phyloP scores from a whole-genome alignment of 1,139 yeast species.

The Saccharomycopsis crataegensis region DNA sequence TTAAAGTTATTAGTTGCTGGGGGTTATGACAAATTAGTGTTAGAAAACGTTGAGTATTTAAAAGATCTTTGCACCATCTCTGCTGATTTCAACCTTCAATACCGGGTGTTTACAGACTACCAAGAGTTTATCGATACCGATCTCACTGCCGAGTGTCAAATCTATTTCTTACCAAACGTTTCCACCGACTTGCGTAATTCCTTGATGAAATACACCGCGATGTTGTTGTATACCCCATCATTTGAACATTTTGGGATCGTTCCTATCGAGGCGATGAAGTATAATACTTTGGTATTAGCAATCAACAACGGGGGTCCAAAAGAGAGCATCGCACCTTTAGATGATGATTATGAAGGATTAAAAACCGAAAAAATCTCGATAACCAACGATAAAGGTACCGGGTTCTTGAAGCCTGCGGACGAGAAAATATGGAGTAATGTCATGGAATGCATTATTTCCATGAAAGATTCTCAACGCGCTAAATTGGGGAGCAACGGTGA shows the following conservation, averaged over 20 bases:
- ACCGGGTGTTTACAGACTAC: conserved; percentile 39
- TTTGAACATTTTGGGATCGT: conserved; percentile 97
- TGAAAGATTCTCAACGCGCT: conserved; percentile 25
- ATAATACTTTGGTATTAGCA: conserved; percentile 78
- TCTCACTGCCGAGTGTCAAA: conserved; percentile 30
- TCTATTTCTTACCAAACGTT: conserved; percentile 77
- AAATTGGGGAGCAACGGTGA: conserved; percentile 45
- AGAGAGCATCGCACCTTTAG: conserved; percentile 59
- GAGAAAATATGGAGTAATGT: conserved; percentile 57
- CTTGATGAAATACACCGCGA: conserved; percentile 47
- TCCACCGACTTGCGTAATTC: conserved; percentile 58
- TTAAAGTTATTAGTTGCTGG: conserved; percentile 69
- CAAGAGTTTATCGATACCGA: conserved; percentile 29
- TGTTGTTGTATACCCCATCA: conserved; percentile 81
- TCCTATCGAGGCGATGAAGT: conserved; percentile 89
- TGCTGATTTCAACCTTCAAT: conserved; percentile 37
- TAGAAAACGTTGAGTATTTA: conserved; percentile 71
- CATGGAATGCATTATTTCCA: conserved; percentile 36
- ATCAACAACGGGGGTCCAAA: conserved; percentile 88
- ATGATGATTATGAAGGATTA: conserved; percentile 30
- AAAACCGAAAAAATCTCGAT: conserved; percentile 16
- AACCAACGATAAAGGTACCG: conserved; percentile 48
- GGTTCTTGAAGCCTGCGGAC: conserved; percentile 59
- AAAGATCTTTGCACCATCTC: conserved; percentile 50
- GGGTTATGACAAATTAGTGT: conserved; percentile 77